Percentiles rank a stretch among this genome's conserved stretches.
phyloP scores from a whole-genome alignment of 75 land plant genomes.

The Cryptomeria japonica region DNA sequence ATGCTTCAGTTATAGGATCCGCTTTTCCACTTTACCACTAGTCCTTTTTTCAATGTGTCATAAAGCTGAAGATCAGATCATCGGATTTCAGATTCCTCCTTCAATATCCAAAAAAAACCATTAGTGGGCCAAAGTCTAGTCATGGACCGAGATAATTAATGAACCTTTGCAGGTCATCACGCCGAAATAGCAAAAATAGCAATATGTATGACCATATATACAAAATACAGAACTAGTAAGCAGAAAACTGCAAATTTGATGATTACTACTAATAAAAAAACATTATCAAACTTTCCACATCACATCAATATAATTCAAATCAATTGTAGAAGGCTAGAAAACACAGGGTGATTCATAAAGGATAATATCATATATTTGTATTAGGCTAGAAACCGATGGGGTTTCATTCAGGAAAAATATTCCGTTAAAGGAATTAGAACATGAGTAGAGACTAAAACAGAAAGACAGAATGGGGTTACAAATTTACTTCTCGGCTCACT shows the following conservation, averaged over 20 bases:
- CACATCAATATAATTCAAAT: neutral
- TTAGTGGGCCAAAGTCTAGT: neutral
- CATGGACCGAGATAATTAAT: neutral
- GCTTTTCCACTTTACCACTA: no score
- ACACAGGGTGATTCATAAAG: no score
- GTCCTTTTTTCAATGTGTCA: neutral
- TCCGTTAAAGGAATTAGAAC: neutral
- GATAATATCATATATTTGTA: no score
- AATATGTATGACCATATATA: neutral
- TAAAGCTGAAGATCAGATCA: neutral
- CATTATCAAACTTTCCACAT: neutral
- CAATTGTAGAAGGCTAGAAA: neutral
- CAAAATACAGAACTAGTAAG: neutral
- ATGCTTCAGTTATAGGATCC: neutral
- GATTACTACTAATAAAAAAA: no score
- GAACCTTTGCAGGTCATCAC: neutral
- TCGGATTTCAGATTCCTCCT: neutral
- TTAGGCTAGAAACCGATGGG: no score
- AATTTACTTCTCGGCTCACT: neutral
- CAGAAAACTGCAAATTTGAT: no score
- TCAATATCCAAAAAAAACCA: neutral
- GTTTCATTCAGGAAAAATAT: neutral
- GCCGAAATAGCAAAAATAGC: no score
- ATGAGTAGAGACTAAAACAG: neutral
- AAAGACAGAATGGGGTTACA: constrained; percentile 2